Evolutionary conservation across 1,284 basidiomycete species (phyloP), one percentile per base, ranked within the genome.

Genomic region (Ganoderma resinaceum): DNA sequence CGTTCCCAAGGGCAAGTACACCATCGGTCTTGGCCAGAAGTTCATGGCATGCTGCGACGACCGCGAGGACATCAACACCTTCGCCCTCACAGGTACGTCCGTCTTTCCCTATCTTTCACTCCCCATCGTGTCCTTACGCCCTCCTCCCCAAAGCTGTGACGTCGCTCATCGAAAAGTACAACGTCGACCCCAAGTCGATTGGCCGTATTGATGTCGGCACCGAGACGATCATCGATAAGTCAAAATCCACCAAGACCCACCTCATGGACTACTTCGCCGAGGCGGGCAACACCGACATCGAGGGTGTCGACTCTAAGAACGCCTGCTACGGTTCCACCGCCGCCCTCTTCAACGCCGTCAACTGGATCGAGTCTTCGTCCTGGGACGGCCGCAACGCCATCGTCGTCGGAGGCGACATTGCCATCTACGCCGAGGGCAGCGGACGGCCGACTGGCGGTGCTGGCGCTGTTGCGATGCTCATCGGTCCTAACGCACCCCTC

Each of bases 191-290:
- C 71, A 92, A 89, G 78, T 95, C 94, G 67, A 97, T 99, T 80
- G 97, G 97, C 69, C 96, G 97, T 75, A 90, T 99, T 70, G 97
- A 99, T 75, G 96, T 99, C 74, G 97, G 97, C 69, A 99, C 98
- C 38, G 98, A 99, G 83, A 99, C 98, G 64, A 95, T 99, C 83
- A 98, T 99, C 76, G 97, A 99, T 90, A 99, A 99, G 86, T 97
- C 96, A 71, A 99, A 99, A 85, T 95, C 97, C 35, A 96, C 97
- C 82, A 99, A 99, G 85, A 99, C 98, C 4, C 91, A 96, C 68
- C 89, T 99, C 72, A 99, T 99, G 97, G 95, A 98, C 83, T 92
- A 99, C 76, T 99, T 99, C 78, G 91, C 91, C 58, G 88, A 88
- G 66, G 89, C 92, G 43, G 97, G 96, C 73, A 99, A 99, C 90